Evolutionary conservation across 371 early-diverging fungal genomes (phyloP).

Genomic region (Lichtheimia ramosa): DNA sequence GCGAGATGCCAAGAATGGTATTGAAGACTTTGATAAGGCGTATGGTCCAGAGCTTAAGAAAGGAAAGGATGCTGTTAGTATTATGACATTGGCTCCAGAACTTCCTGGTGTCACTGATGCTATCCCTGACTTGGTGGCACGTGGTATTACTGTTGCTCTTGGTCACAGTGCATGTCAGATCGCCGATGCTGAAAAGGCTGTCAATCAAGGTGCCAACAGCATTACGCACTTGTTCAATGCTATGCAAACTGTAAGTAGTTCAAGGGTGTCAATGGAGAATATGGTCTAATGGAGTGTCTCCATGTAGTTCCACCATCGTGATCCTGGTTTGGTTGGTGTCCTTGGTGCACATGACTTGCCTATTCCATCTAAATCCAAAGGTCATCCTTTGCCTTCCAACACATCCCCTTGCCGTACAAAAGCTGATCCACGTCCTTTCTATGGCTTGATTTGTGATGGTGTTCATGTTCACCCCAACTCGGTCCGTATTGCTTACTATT

Average conservation of each 20-base stretch:
- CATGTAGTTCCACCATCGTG: constrained; percentile 80
- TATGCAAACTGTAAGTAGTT: constrained; percentile 69
- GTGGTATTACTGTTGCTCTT: constrained; percentile 71
- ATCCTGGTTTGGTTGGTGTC: constrained; percentile 77
- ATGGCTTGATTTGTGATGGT: constrained; percentile 80
- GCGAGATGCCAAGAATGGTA: constrained; percentile 64
- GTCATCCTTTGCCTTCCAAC: constrained; percentile 32
- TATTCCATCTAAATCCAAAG: constrained; percentile 21
- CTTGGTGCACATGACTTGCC: constrained; percentile 59
- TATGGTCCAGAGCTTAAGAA: constrained; percentile 64
- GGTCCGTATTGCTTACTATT: constrained; percentile 75
- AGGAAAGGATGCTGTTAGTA: constrained; percentile 57
- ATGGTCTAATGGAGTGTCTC: too few relatives aligned
- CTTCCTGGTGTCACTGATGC: constrained; percentile 72
- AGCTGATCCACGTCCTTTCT: constrained; percentile 66
- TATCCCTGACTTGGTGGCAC: constrained; percentile 67
- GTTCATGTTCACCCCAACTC: constrained; percentile 82
- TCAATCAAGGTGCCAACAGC: constrained; percentile 63
- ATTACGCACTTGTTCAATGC: constrained; percentile 87
- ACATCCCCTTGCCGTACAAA: constrained; percentile 30
- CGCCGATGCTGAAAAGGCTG: constrained; percentile 71
- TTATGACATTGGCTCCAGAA: constrained; percentile 85
- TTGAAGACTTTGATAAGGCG: constrained; percentile 66
- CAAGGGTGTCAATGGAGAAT: too few relatives aligned
- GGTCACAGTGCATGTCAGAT: constrained; percentile 77